phyloP scores from a whole-genome alignment of 345 rosid genomes.

The Rhizophora mangle region DNA sequence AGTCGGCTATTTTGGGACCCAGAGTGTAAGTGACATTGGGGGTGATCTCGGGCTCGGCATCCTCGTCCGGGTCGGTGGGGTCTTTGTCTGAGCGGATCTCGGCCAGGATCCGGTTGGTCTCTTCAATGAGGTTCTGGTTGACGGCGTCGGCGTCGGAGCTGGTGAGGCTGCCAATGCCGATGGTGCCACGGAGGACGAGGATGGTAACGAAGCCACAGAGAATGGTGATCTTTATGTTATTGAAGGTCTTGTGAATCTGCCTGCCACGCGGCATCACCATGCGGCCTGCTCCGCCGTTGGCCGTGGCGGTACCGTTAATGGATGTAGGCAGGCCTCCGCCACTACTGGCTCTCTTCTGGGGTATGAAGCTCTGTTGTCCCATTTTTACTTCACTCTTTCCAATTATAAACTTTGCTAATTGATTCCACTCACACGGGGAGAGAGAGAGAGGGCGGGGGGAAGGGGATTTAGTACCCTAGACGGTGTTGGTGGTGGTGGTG shows the following conservation, averaged over 20 bases:
- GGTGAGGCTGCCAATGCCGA: conserved; percentile 77
- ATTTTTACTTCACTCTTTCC: conserved; percentile 17
- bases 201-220: conserved; percentile 93
- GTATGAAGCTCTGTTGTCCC: conserved; percentile 59
- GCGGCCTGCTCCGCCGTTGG: conserved; percentile 43
- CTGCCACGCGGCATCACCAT: conserved; percentile 55
- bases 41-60: conserved; percentile 45
- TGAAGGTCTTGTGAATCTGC: conserved; percentile 87
- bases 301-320: conserved; percentile 19
- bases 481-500: neutral
- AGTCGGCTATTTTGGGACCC: conserved; percentile 65
- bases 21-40: conserved; percentile 64
- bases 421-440: neutral
- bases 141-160: conserved; percentile 73
- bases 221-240: conserved; percentile 84
- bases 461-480: neutral
- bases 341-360: conserved; percentile 63
- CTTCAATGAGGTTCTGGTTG: conserved; percentile 70
- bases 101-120: conserved; percentile 73
- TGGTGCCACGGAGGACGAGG: conserved; percentile 89
- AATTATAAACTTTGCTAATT: neutral
- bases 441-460: no score
- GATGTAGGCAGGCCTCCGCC: conserved; percentile 41
- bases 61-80: conserved; percentile 56
- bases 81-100: conserved; percentile 94